phyloP scores from a whole-genome alignment of 2,329 filamentous ascomycete species.

The Alternaria sp. region DNA sequence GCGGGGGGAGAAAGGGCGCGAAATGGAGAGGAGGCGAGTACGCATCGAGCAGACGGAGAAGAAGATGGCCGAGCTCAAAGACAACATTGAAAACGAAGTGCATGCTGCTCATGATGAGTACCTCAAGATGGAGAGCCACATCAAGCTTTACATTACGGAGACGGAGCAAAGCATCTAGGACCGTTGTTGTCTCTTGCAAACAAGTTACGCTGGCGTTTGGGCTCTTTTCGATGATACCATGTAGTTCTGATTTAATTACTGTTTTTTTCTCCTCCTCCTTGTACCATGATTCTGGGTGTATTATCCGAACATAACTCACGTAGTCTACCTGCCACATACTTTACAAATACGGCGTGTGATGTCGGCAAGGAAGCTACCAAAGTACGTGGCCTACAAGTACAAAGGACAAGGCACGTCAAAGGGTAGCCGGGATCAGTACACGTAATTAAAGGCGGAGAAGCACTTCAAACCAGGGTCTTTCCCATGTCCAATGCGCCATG shows the following conservation, averaged over 20 bases:
- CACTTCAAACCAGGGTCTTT: background rate
- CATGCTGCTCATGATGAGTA: slow-evolving; percentile 92
- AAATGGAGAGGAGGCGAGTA: slow-evolving; percentile 91
- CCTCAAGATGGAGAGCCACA: slow-evolving; percentile 95
- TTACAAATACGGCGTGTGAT: no score
- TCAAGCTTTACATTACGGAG: slow-evolving; percentile 97
- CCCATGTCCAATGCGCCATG: background rate
- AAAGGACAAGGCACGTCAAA: background rate
- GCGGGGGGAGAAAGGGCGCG: slow-evolving; percentile 82
- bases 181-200: slow-evolving; percentile 1
- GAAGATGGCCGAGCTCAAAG: slow-evolving; percentile 99
- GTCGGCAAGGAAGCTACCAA: background rate
- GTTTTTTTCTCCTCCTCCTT: background rate
- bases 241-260: slow-evolving; percentile 10
- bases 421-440: background rate
- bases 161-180: slow-evolving; percentile 82
- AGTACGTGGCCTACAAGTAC: background rate
- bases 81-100: slow-evolving; percentile 95
- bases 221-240: slow-evolving; percentile 18
- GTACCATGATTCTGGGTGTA: background rate
- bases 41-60: slow-evolving; percentile 98
- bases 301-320: no score
- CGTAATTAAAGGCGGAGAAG: background rate
- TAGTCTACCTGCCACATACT: no score
- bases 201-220: slow-evolving; percentile 22